Conservation (phyloP, 257 asterid genomes). For the Phtheirospermum japonicum region DNA sequence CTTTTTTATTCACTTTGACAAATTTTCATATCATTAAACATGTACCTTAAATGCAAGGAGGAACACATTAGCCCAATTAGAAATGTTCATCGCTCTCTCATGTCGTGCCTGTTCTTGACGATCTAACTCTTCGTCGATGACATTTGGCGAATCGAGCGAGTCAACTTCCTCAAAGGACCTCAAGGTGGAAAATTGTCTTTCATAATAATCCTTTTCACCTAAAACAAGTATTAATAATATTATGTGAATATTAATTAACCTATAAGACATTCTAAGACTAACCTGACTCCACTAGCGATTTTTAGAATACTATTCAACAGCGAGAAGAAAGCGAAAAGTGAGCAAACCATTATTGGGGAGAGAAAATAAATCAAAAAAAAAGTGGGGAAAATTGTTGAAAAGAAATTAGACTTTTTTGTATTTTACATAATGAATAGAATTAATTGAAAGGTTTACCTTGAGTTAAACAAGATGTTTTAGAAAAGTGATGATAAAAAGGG, state of each 20-base stretch:
- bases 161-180: constrained; percentile 73
- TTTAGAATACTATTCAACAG: too few relatives aligned
- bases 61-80: constrained; percentile 63
- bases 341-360: neutral
- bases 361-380: too few relatives aligned
- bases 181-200: constrained; percentile 62
- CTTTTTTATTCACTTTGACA: neutral
- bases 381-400: too few relatives aligned
- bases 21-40: neutral
- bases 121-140: constrained; percentile 47
- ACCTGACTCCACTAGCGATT: neutral
- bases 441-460: constrained; percentile 37
- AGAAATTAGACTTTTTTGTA: too few relatives aligned
- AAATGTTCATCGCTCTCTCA: constrained; percentile 66
- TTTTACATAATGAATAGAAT: neutral
- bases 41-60: constrained; percentile 62
- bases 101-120: constrained; percentile 45
- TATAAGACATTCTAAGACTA: too few relatives aligned
- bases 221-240: neutral
- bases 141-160: constrained; percentile 36
- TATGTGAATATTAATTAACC: too few relatives aligned
- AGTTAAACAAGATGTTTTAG: constrained; percentile 40
- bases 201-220: constrained; percentile 75
- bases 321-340: neutral
- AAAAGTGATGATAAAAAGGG: constrained; percentile 37